Conservation (phyloP, 1,284 basidiomycete genomes). For the Mycosarcoma mackinlayi region DNA sequence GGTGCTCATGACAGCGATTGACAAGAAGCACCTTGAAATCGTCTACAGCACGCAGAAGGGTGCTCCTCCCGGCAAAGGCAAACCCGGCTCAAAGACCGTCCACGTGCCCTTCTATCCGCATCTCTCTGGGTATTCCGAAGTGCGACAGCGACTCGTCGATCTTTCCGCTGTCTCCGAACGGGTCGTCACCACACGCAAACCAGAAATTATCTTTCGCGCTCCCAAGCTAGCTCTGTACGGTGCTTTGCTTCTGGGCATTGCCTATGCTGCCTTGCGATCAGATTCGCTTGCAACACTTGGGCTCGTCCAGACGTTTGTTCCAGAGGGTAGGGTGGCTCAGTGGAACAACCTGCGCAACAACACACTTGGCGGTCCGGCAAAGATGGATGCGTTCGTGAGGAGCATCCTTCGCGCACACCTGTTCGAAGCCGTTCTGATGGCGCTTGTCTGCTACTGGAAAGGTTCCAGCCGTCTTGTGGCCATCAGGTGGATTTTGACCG, state of each 20-base stretch:
- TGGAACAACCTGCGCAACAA: slow-evolving; percentile 42
- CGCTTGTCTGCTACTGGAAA: slow-evolving; percentile 28
- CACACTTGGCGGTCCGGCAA: slow-evolving; percentile 33
- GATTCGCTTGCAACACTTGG: slow-evolving; percentile 32
- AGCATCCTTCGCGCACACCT: slow-evolving; percentile 33
- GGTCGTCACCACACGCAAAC: slow-evolving; percentile 46
- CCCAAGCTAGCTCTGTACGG: slow-evolving; percentile 29
- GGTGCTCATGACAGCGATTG: slow-evolving; percentile 48
- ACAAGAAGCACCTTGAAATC: slow-evolving; percentile 47
- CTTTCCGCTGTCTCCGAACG: slow-evolving; percentile 29
- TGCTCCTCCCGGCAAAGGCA: slow-evolving; percentile 16
- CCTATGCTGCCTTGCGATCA: slow-evolving; percentile 36
- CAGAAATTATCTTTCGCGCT: slow-evolving; percentile 36
- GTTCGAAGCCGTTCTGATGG: slow-evolving; percentile 34
- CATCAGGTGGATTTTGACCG: slow-evolving; percentile 41
- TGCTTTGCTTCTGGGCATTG: slow-evolving; percentile 1
- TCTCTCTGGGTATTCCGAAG: slow-evolving; percentile 35
- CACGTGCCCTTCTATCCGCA: slow-evolving; percentile 42
- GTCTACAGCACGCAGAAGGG: slow-evolving; percentile 31
- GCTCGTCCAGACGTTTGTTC: slow-evolving; percentile 27
- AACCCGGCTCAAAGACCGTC: slow-evolving; percentile 25
- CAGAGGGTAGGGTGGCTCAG: slow-evolving; percentile 15
- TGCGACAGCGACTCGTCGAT: slow-evolving; percentile 40
- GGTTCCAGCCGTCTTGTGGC: slow-evolving; percentile 26
- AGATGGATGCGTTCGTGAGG: slow-evolving; percentile 34